phyloP scores from a whole-genome alignment of 768 basidiomycete genomes.

The Amanita jacksonii region DNA sequence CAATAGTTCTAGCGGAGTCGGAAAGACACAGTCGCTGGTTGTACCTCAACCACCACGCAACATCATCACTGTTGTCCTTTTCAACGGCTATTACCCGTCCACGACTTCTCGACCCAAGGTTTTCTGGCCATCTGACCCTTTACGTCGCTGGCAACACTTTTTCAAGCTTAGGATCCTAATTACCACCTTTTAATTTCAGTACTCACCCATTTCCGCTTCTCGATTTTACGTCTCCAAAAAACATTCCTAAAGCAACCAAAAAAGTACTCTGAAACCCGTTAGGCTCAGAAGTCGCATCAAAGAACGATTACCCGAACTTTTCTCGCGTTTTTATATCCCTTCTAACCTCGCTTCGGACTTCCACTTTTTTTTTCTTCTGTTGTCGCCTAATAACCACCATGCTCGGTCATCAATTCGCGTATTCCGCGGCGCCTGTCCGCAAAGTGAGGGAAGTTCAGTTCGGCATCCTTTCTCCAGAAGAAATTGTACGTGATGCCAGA shows the following conservation, averaged over 20 bases:
- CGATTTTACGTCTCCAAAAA: conserved; percentile 22
- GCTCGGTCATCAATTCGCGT: conserved; percentile 87
- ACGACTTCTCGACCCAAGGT: conserved; percentile 17
- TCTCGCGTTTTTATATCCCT: conserved; percentile 14
- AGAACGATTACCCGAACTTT: conserved; percentile 20
- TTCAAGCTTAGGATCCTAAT: conserved; percentile 16
- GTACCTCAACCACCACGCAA: conserved; percentile 36
- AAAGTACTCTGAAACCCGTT: conserved; percentile 17
- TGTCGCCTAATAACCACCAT: conserved; percentile 32
- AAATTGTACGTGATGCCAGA: conserved; percentile 64
- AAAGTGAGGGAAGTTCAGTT: conserved; percentile 98
- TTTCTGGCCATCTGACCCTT: conserved; percentile 9
- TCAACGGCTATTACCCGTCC: conserved; percentile 19
- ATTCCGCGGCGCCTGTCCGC: conserved; percentile 88
- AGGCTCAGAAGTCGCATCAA: conserved; percentile 20
- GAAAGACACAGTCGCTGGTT: conserved; percentile 32
- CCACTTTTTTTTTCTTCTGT: conserved; percentile 8
- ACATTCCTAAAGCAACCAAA: conserved; percentile 19
- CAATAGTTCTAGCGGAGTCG: conserved; percentile 34
- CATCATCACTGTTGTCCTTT: conserved; percentile 19
- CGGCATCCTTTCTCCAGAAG: conserved; percentile 96
- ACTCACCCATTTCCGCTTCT: conserved; percentile 20
- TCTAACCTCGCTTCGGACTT: conserved; percentile 1
- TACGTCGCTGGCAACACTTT: conserved; percentile 12
- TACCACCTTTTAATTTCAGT: conserved; percentile 19